Percentiles rank a stretch among this genome's conserved stretches.
These are phyloP conservation scores for Pterocarpus macrocarpus DNA, from an alignment of 306 rosid genomes.

Conservation along the genomic window DNA sequence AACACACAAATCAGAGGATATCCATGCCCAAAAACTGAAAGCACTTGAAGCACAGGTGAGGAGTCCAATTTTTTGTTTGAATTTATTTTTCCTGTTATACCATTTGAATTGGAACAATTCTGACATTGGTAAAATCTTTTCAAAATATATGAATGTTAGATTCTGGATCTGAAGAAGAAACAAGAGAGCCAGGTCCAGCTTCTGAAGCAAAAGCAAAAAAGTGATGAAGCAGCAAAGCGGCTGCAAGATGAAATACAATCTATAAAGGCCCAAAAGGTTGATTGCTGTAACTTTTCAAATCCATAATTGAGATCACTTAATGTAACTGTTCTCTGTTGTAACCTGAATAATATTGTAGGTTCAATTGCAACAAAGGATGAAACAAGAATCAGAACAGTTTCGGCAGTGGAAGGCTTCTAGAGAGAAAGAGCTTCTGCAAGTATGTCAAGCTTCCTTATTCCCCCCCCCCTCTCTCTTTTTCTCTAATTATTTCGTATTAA, in stretches of 20 bases:
- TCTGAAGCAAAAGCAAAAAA: constrained; percentile 94
- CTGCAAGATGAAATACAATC: constrained; percentile 97
- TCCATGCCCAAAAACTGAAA: constrained; percentile 86
- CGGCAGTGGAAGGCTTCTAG: constrained; percentile 99
- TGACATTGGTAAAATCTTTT: constrained; percentile 29
- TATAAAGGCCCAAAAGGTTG: constrained; percentile 96
- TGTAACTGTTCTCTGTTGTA: constrained; percentile 7
- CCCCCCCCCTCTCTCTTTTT: background rate
- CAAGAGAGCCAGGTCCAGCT: constrained; percentile 97
- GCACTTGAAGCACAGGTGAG: constrained; percentile 92
- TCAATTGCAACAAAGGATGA: constrained; percentile 92
- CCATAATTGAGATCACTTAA: constrained; percentile 10
- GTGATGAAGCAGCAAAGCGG: constrained; percentile 95
- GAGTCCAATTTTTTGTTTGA: constrained; percentile 18
- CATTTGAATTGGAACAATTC: constrained; percentile 24
- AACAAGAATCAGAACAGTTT: constrained; percentile 98
- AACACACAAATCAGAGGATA: constrained; percentile 84
- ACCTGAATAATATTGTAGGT: constrained; percentile 58
- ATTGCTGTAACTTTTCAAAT: constrained; percentile 41
- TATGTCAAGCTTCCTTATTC: constrained; percentile 40
- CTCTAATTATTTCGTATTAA: background rate
- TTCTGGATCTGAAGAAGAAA: constrained; percentile 92
- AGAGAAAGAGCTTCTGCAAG: constrained; percentile 96
- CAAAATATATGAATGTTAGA: constrained; percentile 63
- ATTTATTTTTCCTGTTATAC: constrained; percentile 17